Base-by-base conservation (phyloP, 73 alveolate species). In the Breviolum minutum region DNA sequence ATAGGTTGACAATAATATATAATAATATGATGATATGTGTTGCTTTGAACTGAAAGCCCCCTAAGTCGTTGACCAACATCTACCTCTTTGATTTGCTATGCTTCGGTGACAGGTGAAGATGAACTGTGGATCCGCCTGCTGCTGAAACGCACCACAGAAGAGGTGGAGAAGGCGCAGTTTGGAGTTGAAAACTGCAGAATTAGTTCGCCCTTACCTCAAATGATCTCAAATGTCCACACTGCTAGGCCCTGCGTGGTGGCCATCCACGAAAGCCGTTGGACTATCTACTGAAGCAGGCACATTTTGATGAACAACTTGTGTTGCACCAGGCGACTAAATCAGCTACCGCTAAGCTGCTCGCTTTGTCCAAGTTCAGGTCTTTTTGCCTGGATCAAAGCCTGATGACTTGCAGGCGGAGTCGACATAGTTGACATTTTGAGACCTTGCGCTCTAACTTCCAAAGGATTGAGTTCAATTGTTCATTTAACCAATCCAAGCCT, bases 231-330 rank as follows among this genome's bases (percentile, higher is more conserved):
- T 68, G 17, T 22, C n/a, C 17, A 68, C 77, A 68, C 77, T 68
- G 77, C 66, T 22, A 88, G 74, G 95, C 97, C 12, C 60, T 91
- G 26, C 97, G 97, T 2, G n/a, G 89, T 32, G 97, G 89, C 73
- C 97, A 91, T 66, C 97, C 97, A 7, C 97, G 86, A 30, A 71
- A 91, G 71, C 97, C 97, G 7, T 54, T 91, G 97, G 89, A 71
- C 79, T 91, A 10, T 88, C 27, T 91, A 79, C 87, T 77, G 88
- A 73, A 54, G 66, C 40, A 64, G 95, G 79, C 19, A 20, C 81
- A 8, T 71, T 11, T 8, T 71, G 81, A 20, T 71, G 81, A 20
- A 30, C 81, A 20, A n/a, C 26, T 20, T 30, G 81, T 30, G 40
- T 71, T 30, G 29, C 6, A 5, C 20, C 20, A 19, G 14, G 6